phyloP scores from a whole-genome alignment of 2,329 filamentous ascomycete genomes.

The Aspergillus sp. region DNA sequence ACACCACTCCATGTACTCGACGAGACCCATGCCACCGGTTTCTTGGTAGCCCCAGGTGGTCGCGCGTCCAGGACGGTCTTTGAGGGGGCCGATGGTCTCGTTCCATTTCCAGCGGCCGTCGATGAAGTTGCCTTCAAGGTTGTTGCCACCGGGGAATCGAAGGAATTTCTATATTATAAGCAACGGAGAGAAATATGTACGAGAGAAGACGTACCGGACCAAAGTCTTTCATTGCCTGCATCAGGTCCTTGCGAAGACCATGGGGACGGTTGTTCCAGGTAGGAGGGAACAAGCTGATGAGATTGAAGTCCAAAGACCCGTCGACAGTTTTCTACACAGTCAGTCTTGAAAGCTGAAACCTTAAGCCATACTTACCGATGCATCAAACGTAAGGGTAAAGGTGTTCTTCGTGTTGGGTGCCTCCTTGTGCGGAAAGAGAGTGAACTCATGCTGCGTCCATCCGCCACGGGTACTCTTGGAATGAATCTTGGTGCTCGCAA shows the following conservation, averaged over 20 bases:
- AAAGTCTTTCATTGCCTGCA: constrained; percentile 37
- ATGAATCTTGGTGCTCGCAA: constrained; percentile 27
- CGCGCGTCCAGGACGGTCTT: constrained; percentile 43
- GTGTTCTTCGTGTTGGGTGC: constrained; percentile 49
- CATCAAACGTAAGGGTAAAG: constrained; percentile 51
- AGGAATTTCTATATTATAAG: constrained; percentile 41
- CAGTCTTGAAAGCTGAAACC: neutral
- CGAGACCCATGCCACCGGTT: constrained; percentile 45
- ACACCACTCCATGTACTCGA: constrained; percentile 39
- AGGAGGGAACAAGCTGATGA: constrained; percentile 55
- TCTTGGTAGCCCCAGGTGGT: constrained; percentile 47
- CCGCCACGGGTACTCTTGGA: constrained; percentile 40
- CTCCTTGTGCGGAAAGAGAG: constrained; percentile 16
- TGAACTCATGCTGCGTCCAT: constrained; percentile 44
- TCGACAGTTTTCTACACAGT: constrained; percentile 31
- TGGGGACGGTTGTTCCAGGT: constrained; percentile 55
- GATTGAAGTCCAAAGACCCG: constrained; percentile 49
- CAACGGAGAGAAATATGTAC: neutral
- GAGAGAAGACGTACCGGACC: constrained; percentile 16
- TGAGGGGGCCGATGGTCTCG: constrained; percentile 50
- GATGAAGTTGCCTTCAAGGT: constrained; percentile 44
- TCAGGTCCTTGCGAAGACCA: constrained; percentile 51
- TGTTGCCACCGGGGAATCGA: constrained; percentile 54
- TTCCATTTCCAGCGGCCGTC: constrained; percentile 50
- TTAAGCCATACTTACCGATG: constrained; percentile 23